A percentile compares a stretch with the other conserved stretches of the same genome.
phyloP scores from a whole-genome alignment of 1,139 yeast species.

The Sugiyamaella japonica region DNA sequence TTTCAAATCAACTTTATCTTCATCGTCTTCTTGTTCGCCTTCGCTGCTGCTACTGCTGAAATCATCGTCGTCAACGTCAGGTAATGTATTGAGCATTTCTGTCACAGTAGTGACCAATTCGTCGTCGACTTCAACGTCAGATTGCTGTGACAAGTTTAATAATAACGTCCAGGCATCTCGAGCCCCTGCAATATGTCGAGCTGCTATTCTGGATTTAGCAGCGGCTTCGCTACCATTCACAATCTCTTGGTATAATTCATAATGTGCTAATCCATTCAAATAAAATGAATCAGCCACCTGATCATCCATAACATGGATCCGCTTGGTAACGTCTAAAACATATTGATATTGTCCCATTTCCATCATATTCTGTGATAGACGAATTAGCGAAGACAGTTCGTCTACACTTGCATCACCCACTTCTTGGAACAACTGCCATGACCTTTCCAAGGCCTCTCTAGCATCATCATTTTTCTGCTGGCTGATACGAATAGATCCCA shows the following conservation, averaged over 20 bases:
- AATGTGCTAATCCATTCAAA: slow-evolving; percentile 75
- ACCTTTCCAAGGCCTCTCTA: slow-evolving; percentile 57
- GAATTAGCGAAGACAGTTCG: slow-evolving; percentile 70
- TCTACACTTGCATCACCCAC: slow-evolving; percentile 37
- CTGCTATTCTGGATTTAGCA: slow-evolving; percentile 24
- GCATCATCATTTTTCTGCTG: slow-evolving; percentile 82
- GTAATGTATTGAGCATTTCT: slow-evolving; percentile 42
- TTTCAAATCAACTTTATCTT: slow-evolving; percentile 24
- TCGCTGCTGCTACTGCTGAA: slow-evolving; percentile 33
- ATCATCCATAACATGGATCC: slow-evolving; percentile 76
- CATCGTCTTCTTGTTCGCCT: slow-evolving; percentile 19
- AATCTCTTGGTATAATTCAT: slow-evolving; percentile 43
- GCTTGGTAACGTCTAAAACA: slow-evolving; percentile 60
- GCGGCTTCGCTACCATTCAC: slow-evolving; percentile 14
- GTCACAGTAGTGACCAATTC: slow-evolving; percentile 36
- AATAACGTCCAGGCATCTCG: slow-evolving; percentile 37
- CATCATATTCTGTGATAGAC: slow-evolving; percentile 57
- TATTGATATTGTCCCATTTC: slow-evolving; percentile 73
- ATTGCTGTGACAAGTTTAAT: slow-evolving; percentile 29
- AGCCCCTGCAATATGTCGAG: slow-evolving; percentile 38
- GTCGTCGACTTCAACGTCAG: slow-evolving; percentile 33
- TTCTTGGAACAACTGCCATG: slow-evolving; percentile 62
- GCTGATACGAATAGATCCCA: slow-evolving; percentile 87
- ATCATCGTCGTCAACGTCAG: slow-evolving; percentile 36
- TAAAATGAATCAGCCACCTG: slow-evolving; percentile 77